Conservation (phyloP, 2,329 filamentous ascomycete species). For the Ceratocystis alfenasii region DNA sequence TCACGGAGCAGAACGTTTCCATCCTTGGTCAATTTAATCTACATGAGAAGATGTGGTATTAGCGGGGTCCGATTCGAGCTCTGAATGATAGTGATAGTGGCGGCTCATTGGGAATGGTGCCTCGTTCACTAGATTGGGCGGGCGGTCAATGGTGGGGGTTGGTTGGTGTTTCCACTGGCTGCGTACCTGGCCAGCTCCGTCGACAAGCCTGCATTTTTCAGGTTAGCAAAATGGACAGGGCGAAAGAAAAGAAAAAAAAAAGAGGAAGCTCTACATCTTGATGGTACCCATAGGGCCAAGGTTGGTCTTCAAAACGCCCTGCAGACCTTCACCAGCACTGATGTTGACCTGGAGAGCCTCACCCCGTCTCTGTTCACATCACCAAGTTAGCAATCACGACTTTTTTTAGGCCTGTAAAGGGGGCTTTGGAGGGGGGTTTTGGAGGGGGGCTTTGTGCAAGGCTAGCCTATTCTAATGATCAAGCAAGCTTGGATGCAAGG, state of each 20-base stretch:
- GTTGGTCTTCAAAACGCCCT: slow-evolving; percentile 94
- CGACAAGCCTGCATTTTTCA: slow-evolving; percentile 44
- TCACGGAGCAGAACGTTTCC: slow-evolving; percentile 73
- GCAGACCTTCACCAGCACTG: slow-evolving; percentile 80
- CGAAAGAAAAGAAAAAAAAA: background rate
- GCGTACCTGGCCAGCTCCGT: slow-evolving; percentile 55
- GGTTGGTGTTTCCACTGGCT: slow-evolving; percentile 25
- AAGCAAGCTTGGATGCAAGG: slow-evolving; percentile 5
- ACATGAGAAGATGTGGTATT: slow-evolving; percentile 14
- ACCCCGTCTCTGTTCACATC: slow-evolving; percentile 61
- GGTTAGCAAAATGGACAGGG: slow-evolving; percentile 26
- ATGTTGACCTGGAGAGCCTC: slow-evolving; percentile 97
- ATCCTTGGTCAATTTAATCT: slow-evolving; percentile 99
- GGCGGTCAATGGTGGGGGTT: slow-evolving; percentile 14
- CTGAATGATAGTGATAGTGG: background rate
- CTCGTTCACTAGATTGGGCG: background rate
- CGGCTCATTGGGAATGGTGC: background rate
- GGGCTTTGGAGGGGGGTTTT: background rate
- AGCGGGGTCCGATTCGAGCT: slow-evolving; percentile 25
- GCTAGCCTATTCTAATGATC: slow-evolving; percentile 8
- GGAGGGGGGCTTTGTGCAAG: background rate
- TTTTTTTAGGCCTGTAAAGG: background rate
- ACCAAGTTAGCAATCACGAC: slow-evolving; percentile 18
- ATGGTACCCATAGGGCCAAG: slow-evolving; percentile 86
- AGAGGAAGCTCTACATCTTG: slow-evolving; percentile 58